Base-by-base conservation (phyloP, 148 eudicot species). In the Cornus controversa region DNA sequence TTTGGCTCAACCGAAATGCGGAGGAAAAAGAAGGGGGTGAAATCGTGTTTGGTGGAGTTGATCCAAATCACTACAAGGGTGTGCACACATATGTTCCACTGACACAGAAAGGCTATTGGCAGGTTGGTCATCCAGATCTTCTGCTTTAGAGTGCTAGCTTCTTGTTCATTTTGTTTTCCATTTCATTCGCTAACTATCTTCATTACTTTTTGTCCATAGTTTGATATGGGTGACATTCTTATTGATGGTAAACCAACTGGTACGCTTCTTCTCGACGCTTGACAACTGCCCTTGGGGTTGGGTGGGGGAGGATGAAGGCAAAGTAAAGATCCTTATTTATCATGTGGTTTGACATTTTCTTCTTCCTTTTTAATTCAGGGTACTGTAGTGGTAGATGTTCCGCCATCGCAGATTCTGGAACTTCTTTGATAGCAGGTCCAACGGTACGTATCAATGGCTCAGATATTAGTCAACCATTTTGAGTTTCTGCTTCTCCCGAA, bases 351-450 rank as follows among this genome's bases (percentile, higher is more conserved):
- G 29, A 42, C 67, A 65, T 28, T 54, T 2, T 14, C 20, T 11
- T 54, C 22, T 54, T 18, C 63, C 23, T 69, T n/a, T 2, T 66
- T 31, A 71, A 68, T 66, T 71, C 80, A 89, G 95, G 95, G 47
- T 80, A 77, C 50, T 91, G 95, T 85, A 67, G 78, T 37, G 80
- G 86, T 54, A 90, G 92, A 74, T 91, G 95, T 75, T 85, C 92
- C 31, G 95, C 95, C 2, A 91, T 91, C 70, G 95, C 95, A 34
- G 92, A 91, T 85, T 91, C 95, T 42, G 95, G 95, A 74, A 89
- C 95, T 77, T 91, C 95, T 28, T 84, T 91, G 78, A 45, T 91
- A 73, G 89, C 92, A 25, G 95, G 95, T 22, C 95, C 95, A 77
- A 80, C 90, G 78, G 94, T 91, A 80, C 76, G 86, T 31, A 24